Base-by-base conservation (phyloP, 176 grass and related monocot genomes). In the Phragmites australis region DNA sequence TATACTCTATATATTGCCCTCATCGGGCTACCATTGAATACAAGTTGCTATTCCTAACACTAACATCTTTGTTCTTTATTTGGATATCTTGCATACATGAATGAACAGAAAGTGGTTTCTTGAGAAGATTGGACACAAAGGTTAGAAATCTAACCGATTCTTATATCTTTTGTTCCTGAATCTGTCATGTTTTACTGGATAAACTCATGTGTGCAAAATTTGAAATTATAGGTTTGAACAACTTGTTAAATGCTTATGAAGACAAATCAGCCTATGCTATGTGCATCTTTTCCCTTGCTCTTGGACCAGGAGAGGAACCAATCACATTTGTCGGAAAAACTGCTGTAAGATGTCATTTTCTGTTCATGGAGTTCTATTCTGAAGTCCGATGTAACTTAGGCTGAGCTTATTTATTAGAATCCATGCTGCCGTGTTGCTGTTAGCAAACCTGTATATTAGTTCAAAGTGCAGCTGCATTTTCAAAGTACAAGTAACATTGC, bases 231-330 rank as follows among this genome's bases (percentile, higher is more conserved):
- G 96, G 96, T 65, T 81, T 99, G 70, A 99, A 99, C 87, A 99
- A 95, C 74, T 12, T 99, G 59, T 66, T 99, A 74, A 91, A 84
- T 31, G 96, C 96, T 83, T 94, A 95, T 70, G 92, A 99, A 84
- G 96, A 95, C 82, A 99, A 99, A 89, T 95, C 96, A 70, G 96
- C 96, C 34, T 95, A 88, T 91, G 92, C 96, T 60, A 93, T 95
- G 88, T 95, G 96, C 79, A 93, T 95, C 52, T 99, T 95, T 91
- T 95, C 96, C 57, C 90, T 95, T 87, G 90, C 90, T 88, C 92
- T 99, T 88, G 96, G 88, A 76, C 96, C 92, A 48, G 68, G 69
- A 70, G 84, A 89, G 40, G 96, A 95, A 62, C 92, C 96, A 48
- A 86, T 95, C 74, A 89, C 92, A 62, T 95, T 99, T 79, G 53